A percentile compares a stretch with the other conserved stretches of the same genome.
These are phyloP conservation scores for Eucalyptus polyanthemos DNA, from an alignment of 345 rosid species.

Conservation along the genomic window DNA sequence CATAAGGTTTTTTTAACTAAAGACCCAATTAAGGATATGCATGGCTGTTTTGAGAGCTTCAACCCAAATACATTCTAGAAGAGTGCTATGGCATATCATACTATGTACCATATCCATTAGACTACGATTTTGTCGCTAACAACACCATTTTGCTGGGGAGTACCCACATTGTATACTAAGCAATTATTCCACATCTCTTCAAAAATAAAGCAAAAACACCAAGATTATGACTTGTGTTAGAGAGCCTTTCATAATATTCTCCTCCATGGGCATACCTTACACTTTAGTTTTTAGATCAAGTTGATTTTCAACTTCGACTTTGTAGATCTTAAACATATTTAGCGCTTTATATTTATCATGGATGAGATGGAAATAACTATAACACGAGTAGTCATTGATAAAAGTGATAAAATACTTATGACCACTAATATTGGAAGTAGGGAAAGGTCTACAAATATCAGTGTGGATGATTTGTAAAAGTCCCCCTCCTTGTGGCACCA, in stretches of 20 bases:
- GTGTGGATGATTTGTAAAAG: neutral
- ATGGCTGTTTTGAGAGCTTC: neutral
- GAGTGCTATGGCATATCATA: neutral
- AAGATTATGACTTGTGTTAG: neutral
- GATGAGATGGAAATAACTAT: neutral
- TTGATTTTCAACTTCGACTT: neutral
- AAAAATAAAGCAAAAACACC: neutral
- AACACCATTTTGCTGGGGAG: neutral
- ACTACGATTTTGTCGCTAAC: neutral
- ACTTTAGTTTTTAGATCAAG: neutral
- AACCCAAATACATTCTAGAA: neutral
- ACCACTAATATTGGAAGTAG: neutral
- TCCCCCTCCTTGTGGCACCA: neutral
- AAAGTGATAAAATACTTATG: neutral
- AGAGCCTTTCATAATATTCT: neutral
- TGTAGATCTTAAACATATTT: neutral
- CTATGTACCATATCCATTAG: neutral
- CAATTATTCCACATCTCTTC: neutral
- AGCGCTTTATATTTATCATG: neutral
- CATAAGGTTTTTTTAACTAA: neutral
- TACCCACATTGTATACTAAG: neutral
- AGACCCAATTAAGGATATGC: neutral
- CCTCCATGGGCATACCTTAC: neutral
- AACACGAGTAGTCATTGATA: neutral
- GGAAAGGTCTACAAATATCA: neutral